phyloP scores from a whole-genome alignment of 139 green algal genomes.

The Chlorella sp. region DNA sequence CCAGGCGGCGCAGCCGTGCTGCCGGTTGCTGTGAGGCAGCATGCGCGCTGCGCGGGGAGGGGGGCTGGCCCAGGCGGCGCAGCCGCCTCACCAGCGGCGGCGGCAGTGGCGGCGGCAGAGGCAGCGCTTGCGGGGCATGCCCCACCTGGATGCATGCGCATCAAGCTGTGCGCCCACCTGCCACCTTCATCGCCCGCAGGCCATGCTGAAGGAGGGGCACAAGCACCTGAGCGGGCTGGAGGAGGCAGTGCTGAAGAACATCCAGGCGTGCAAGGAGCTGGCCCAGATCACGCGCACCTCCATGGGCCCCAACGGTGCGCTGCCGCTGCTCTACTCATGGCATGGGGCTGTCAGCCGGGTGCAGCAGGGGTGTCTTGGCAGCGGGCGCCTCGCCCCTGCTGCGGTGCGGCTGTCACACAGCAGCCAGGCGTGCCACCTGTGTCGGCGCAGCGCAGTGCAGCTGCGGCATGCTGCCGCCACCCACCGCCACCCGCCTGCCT shows the following conservation, averaged over 20 bases:
- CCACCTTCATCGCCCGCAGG: constrained; percentile 47
- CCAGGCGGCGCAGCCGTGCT: not conserved
- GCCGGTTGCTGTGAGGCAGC: not conserved
- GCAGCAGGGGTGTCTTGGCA: not conserved
- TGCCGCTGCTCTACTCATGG: not conserved
- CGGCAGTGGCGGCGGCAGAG: not conserved
- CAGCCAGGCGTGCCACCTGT: too few relatives aligned
- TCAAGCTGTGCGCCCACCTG: not conserved
- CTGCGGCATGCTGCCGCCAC: too few relatives aligned
- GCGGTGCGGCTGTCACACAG: too few relatives aligned
- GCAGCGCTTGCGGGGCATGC: too few relatives aligned
- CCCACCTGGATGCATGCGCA: too few relatives aligned
- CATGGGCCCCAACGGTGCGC: constrained; percentile 94
- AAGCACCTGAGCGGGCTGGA: constrained; percentile 95
- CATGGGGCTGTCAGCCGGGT: not conserved
- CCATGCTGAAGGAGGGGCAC: constrained; percentile 98
- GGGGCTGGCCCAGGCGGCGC: not conserved
- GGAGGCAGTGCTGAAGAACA: constrained; percentile 98
- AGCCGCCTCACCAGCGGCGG: not conserved
- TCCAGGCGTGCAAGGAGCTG: constrained; percentile 97
- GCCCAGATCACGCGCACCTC: constrained; percentile 93
- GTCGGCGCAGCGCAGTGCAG: too few relatives aligned
- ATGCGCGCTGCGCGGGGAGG: too few relatives aligned
- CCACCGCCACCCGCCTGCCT: not conserved
- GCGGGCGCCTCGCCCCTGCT: too few relatives aligned